A percentile compares a stretch with the other conserved stretches of the same genome.
Evolutionary conservation across 2,329 filamentous ascomycete species (phyloP).

Genomic region (Penicillium thymicola): DNA sequence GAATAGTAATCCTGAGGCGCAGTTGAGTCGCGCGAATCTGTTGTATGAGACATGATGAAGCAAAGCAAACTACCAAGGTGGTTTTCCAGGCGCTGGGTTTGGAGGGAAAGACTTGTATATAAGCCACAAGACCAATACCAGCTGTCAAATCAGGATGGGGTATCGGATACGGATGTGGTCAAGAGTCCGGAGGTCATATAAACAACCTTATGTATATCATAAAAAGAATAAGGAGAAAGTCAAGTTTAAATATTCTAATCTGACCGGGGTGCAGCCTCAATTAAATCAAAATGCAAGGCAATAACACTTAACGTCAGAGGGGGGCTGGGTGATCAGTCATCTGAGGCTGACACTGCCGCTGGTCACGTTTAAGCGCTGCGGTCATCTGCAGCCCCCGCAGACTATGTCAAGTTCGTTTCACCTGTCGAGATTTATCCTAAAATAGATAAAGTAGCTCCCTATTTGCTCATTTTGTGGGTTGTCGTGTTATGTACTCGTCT

Average conservation of each 20-base stretch:
- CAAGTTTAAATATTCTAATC: background rate
- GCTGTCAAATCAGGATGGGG: background rate
- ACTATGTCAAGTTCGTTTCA: background rate
- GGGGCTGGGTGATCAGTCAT: slow-evolving; percentile 13
- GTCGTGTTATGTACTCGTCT: background rate
- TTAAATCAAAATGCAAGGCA: background rate
- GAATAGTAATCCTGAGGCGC: slow-evolving; percentile 34
- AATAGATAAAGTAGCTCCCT: background rate
- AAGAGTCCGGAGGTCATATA: background rate
- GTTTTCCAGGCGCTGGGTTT: background rate
- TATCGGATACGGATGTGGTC: background rate
- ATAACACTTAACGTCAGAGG: background rate
- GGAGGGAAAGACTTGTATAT: background rate
- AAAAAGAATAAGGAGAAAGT: background rate
- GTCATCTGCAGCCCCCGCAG: slow-evolving; percentile 19
- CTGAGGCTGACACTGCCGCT: slow-evolving; percentile 18
- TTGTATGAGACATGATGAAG: slow-evolving; percentile 12
- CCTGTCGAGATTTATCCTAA: background rate
- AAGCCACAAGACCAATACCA: background rate
- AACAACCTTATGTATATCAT: background rate
- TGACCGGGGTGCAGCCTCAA: background rate
- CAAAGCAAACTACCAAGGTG: background rate
- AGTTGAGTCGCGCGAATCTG: slow-evolving; percentile 6
- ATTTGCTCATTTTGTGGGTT: background rate
- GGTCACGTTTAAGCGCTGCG: slow-evolving; percentile 23